Conservation (phyloP, 495 filamentous ascomycete species). For the Neurospora sp. region DNA sequence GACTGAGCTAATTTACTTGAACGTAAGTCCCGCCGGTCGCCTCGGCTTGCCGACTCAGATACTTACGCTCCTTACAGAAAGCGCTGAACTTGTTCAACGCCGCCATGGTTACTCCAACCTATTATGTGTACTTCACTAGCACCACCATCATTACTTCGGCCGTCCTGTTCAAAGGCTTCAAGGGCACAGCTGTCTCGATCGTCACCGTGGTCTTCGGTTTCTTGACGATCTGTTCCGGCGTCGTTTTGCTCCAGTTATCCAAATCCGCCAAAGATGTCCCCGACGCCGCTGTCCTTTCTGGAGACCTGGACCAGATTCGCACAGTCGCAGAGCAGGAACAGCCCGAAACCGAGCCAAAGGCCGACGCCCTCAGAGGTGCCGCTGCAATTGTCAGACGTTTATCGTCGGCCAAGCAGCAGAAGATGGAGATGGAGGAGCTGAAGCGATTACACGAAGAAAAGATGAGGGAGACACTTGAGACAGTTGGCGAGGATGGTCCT, state of each 20-base stretch:
- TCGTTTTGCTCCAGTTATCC: constrained; percentile 94
- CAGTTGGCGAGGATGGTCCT: constrained; percentile 56
- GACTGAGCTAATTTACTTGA: constrained; percentile 90
- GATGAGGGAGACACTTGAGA: constrained; percentile 56
- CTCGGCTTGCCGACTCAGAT: not conserved
- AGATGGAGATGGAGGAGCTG: constrained; percentile 73
- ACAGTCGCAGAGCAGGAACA: constrained; percentile 92
- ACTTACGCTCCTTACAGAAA: constrained; percentile 60
- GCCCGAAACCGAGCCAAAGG: constrained; percentile 89
- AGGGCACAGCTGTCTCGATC: constrained; percentile 71
- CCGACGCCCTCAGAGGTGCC: constrained; percentile 87
- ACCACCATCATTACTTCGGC: constrained; percentile 90
- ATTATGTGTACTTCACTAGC: constrained; percentile 96
- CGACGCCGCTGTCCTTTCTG: constrained; percentile 84
- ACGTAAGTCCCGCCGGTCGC: constrained; percentile 51
- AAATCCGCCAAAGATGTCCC: constrained; percentile 97
- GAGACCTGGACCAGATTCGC: constrained; percentile 88
- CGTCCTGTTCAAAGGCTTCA: constrained; percentile 89
- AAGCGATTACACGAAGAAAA: constrained; percentile 71
- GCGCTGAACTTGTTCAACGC: constrained; percentile 96
- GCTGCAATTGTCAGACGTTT: constrained; percentile 83
- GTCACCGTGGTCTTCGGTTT: constrained; percentile 89
- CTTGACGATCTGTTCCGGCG: constrained; percentile 85
- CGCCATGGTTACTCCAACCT: constrained; percentile 92
- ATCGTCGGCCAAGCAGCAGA: constrained; percentile 62